Evolutionary conservation across 441 rosid species (phyloP).

Genomic region (Geranium incanum): DNA sequence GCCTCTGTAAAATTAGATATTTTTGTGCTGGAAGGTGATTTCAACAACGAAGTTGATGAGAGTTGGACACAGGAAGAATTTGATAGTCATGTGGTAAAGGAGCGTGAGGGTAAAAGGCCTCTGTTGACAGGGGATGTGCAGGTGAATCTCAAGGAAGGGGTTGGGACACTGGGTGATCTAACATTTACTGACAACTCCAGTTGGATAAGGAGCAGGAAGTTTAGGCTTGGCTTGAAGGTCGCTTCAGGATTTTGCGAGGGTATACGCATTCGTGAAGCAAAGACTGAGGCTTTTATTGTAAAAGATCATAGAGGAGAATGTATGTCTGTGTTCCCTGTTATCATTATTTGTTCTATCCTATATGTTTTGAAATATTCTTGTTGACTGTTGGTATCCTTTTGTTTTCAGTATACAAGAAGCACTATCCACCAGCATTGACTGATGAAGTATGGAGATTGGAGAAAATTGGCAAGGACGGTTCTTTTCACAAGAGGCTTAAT

Average conservation of each 20-base stretch:
- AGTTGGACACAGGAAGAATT: conserved; percentile 89
- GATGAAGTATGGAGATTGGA: conserved; percentile 99
- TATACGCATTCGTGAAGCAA: conserved; percentile 79
- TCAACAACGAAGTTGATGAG: conserved; percentile 82
- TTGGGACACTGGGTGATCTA: conserved; percentile 84
- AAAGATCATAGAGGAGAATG: conserved; percentile 98
- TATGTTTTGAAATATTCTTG: not conserved
- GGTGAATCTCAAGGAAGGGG: conserved; percentile 89
- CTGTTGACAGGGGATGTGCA: conserved; percentile 76
- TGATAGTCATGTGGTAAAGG: conserved; percentile 87
- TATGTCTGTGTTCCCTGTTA: conserved; percentile 26
- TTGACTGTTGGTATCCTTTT: conserved; percentile 11
- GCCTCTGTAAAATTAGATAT: conserved; percentile 67
- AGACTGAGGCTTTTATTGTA: conserved; percentile 92
- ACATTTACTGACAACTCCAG: conserved; percentile 94
- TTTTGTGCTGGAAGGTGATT: conserved; percentile 84
- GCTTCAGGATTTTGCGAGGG: conserved; percentile 65
- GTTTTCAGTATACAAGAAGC: conserved; percentile 86
- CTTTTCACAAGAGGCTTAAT: conserved; percentile 83
- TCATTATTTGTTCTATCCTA: conserved; percentile 6
- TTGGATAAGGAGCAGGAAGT: conserved; percentile 30
- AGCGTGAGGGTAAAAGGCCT: conserved; percentile 95
- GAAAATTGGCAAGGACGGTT: conserved; percentile 96
- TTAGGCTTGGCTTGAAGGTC: conserved; percentile 84
- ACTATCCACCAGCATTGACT: conserved; percentile 78